Evolutionary conservation across 1,284 basidiomycete species (phyloP).

Genomic region (Leccinum colubrinum): DNA sequence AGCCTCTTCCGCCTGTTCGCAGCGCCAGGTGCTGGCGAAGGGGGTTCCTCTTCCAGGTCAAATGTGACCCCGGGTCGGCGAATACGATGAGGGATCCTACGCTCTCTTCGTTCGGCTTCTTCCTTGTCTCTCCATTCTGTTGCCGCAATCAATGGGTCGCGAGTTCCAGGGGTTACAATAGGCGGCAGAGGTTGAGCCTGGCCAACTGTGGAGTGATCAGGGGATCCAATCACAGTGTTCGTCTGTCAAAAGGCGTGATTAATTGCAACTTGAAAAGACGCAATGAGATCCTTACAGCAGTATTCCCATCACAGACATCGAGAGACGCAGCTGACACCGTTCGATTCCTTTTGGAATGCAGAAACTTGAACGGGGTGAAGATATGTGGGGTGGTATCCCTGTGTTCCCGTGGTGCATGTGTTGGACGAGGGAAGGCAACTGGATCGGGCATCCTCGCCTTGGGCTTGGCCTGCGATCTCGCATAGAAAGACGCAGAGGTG

Average conservation of each 20-base stretch:
- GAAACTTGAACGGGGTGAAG: conserved; percentile 60
- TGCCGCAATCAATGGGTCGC: conserved; percentile 62
- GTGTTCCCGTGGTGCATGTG: conserved; percentile 28
- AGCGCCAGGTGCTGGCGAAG: conserved; percentile 31
- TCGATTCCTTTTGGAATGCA: conserved; percentile 53
- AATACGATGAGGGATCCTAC: conserved; percentile 43
- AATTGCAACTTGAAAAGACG: conserved; percentile 9
- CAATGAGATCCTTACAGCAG: conserved; percentile 51
- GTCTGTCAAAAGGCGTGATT: conserved; percentile 37
- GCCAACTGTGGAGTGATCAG: conserved; percentile 66
- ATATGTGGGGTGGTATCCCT: conserved; percentile 45
- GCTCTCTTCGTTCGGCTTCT: conserved; percentile 38
- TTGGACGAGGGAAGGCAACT: conserved; percentile 16
- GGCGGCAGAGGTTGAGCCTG: conserved; percentile 45
- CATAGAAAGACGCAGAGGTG: conserved; percentile 7
- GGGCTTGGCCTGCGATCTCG: conserved; percentile 16
- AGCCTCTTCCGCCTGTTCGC: conserved; percentile 27
- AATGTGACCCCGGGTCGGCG: conserved; percentile 70
- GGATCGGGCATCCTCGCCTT: conserved; percentile 32
- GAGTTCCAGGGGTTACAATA: conserved; percentile 53
- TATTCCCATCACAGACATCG: conserved; percentile 69
- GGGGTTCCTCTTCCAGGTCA: conserved; percentile 55
- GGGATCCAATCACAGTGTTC: conserved; percentile 71
- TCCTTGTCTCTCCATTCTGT: conserved; percentile 62
- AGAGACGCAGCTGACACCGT: conserved; percentile 72